Percentiles rank a stretch among this genome's conserved stretches.
Evolutionary conservation across 352 stramenopile genomes (phyloP).

Genomic region (Pythium rhizo-oryzae): DNA sequence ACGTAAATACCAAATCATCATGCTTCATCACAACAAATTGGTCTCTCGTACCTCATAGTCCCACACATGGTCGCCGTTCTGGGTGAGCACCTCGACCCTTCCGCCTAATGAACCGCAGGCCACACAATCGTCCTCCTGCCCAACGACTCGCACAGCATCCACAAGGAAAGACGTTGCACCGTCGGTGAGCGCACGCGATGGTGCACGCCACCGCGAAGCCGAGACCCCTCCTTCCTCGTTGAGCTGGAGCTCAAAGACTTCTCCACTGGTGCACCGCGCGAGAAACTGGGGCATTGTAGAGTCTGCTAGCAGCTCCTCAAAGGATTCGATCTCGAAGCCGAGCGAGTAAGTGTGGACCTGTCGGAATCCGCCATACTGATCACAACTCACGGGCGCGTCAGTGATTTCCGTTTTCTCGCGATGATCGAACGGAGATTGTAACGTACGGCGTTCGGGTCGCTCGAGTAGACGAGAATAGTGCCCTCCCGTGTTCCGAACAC

Average conservation of each 20-base stretch:
- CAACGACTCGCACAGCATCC: conserved; percentile 33
- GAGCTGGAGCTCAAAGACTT: conserved; percentile 48
- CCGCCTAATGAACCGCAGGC: conserved; percentile 27
- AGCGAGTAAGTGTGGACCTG: conserved; percentile 60
- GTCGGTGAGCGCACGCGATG: conserved; percentile 30
- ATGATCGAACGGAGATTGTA: not conserved
- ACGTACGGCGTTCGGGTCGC: conserved; percentile 29
- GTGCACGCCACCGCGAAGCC: conserved; percentile 40
- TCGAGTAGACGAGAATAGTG: conserved; percentile 52
- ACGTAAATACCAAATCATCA: not conserved
- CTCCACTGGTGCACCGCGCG: conserved; percentile 53
- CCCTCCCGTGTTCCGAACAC: conserved; percentile 69
- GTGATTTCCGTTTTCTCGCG: not conserved
- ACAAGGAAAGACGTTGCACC: conserved; percentile 47
- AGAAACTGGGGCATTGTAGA: conserved; percentile 34
- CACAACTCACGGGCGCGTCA: not conserved
- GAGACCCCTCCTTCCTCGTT: conserved; percentile 28
- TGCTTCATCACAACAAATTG: not conserved
- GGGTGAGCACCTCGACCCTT: conserved; percentile 18
- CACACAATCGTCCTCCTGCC: conserved; percentile 18
- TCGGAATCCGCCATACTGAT: conserved; percentile 50
- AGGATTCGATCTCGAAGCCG: conserved; percentile 58
- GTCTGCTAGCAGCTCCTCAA: conserved; percentile 37
- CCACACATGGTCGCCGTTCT: conserved; percentile 24
- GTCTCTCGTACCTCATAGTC: conserved; percentile 20